Conservation (phyloP, 2,329 filamentous ascomycete genomes). For the Aspergillus terreus region DNA sequence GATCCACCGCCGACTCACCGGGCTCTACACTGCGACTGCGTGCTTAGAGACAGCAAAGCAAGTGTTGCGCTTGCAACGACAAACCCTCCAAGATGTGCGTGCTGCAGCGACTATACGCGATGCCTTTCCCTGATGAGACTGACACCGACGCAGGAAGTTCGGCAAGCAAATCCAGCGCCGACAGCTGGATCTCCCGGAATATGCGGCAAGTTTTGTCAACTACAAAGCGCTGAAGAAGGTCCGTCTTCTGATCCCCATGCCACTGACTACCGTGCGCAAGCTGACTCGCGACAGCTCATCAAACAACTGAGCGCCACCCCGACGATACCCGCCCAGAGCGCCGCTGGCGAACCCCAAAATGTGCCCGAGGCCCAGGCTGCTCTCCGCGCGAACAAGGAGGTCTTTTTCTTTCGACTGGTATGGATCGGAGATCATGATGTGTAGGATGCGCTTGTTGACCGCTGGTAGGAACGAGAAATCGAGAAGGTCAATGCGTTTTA, state of each 20-base stretch:
- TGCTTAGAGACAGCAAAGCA: too few species aligned
- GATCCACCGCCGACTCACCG: too few species aligned
- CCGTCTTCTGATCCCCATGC: background rate
- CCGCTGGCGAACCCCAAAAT: slow-evolving; percentile 38
- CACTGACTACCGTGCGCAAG: slow-evolving; percentile 1
- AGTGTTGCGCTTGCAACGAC: background rate
- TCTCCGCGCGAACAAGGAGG: slow-evolving; percentile 93
- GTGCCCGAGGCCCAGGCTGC: slow-evolving; percentile 75
- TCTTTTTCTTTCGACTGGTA: slow-evolving; percentile 97
- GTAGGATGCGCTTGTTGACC: slow-evolving; percentile 2
- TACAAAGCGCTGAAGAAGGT: slow-evolving; percentile 99
- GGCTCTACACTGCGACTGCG: too few species aligned
- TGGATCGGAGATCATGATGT: slow-evolving; percentile 25
- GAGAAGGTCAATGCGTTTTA: slow-evolving; percentile 99
- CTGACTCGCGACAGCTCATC: slow-evolving; percentile 68
- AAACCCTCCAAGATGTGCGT: slow-evolving; percentile 17
- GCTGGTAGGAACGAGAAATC: slow-evolving; percentile 79
- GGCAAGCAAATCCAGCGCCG: slow-evolving; percentile 99
- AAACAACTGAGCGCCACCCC: slow-evolving; percentile 95
- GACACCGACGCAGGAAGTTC: slow-evolving; percentile 73
- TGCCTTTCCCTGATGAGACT: background rate
- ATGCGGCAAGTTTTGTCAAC: slow-evolving; percentile 98
- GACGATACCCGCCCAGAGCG: slow-evolving; percentile 72
- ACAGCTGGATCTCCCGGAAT: slow-evolving; percentile 98
- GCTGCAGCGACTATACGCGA: too few species aligned